Percentiles rank a stretch among this genome's conserved stretches.
These are phyloP conservation scores for Acanthamoeba sp. DNA, from an alignment of 208 protist species.

Conservation along the genomic window DNA sequence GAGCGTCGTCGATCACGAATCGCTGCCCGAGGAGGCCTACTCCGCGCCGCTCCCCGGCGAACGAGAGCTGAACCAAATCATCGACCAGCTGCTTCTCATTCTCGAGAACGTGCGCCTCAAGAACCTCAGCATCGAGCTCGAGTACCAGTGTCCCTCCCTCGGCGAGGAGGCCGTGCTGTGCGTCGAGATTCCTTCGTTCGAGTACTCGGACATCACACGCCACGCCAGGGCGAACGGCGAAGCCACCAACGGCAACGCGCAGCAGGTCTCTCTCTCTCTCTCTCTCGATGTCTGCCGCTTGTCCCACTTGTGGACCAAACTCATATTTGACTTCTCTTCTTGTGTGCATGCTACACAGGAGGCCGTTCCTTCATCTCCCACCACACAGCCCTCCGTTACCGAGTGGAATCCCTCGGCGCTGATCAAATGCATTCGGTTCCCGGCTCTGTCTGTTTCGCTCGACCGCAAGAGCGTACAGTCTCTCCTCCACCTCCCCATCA, in stretches of 20 bases:
- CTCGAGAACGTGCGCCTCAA: conserved; percentile 70
- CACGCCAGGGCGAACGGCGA: conserved; percentile 8
- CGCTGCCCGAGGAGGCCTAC: background rate
- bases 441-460: background rate
- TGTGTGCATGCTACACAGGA: background rate
- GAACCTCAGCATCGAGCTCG: conserved; percentile 62
- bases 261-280: background rate
- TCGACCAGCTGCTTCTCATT: conserved; percentile 72
- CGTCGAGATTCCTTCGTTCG: conserved; percentile 65
- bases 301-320: background rate
- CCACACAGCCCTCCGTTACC: background rate
- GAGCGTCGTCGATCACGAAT: conserved; percentile 20
- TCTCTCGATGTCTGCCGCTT: background rate
- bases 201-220: conserved; percentile 70
- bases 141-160: conserved; percentile 60
- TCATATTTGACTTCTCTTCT: background rate
- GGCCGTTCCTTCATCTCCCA: background rate
- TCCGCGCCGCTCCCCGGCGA: conserved; percentile 21
- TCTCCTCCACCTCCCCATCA: background rate
- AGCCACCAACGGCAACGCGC: background rate
- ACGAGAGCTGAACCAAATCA: conserved; percentile 51
- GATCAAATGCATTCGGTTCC: conserved; percentile 68
- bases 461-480: conserved; percentile 12
- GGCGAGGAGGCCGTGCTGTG: conserved; percentile 17
- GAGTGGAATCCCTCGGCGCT: conserved; percentile 72